These are phyloP conservation scores for Fusarium anthophilum DNA, from an alignment of 2,329 filamentous ascomycete genomes.

Conservation along the genomic window DNA sequence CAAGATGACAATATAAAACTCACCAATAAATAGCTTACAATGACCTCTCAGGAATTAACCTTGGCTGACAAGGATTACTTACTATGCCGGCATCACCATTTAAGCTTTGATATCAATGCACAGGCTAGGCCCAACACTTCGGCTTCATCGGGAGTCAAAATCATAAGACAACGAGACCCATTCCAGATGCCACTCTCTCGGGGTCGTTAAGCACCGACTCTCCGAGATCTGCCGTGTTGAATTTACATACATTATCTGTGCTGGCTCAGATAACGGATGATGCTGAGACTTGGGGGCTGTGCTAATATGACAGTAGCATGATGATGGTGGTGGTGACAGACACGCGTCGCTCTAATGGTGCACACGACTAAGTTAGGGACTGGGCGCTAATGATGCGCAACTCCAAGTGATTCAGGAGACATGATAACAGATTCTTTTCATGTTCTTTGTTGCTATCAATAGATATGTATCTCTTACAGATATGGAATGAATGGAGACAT, in stretches of 20 bases:
- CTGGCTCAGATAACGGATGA: background rate
- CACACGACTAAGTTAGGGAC: background rate
- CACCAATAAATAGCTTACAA: background rate
- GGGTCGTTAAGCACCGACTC: background rate
- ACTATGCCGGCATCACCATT: background rate
- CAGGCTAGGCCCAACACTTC: background rate
- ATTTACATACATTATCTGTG: background rate
- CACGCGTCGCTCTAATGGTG: background rate
- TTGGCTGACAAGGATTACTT: background rate
- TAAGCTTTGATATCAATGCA: background rate
- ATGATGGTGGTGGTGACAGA: slow-evolving; percentile 4
- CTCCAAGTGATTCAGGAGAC: background rate
- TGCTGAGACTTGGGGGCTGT: slow-evolving; percentile 5
- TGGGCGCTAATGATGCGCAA: background rate
- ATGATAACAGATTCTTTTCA: background rate
- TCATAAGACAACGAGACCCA: background rate
- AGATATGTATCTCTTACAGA: slow-evolving; percentile 8
- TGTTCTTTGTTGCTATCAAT: slow-evolving; percentile 8
- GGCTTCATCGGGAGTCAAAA: slow-evolving; percentile 13
- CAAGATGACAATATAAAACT: background rate
- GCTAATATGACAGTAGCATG: background rate
- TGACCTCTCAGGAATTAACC: background rate
- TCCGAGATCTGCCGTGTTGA: background rate
- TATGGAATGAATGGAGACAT: background rate
- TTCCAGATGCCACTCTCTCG: background rate